A percentile compares a stretch with the other conserved stretches of the same genome.
Conservation (phyloP, 2,329 filamentous ascomycete species). For the Sclerotiophoma versabilis region DNA sequence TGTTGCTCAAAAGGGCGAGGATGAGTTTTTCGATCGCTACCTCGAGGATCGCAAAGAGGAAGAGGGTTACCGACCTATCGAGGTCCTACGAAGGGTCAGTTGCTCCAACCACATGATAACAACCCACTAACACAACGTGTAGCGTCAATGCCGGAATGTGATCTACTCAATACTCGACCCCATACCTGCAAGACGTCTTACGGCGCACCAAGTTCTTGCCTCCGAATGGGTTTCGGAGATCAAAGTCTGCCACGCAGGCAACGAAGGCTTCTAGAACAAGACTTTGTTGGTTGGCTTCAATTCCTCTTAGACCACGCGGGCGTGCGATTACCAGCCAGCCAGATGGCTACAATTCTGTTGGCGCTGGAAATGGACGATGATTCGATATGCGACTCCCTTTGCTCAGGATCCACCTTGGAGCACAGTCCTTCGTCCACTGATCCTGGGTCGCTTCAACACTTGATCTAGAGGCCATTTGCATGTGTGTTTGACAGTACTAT, state of each 20-base stretch:
- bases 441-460: slow-evolving; percentile 19
- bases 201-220: slow-evolving; percentile 93
- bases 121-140: slow-evolving; percentile 28
- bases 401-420: slow-evolving; percentile 17
- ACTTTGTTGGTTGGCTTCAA: slow-evolving; percentile 12
- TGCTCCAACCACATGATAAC: background rate
- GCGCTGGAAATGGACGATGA: slow-evolving; percentile 19
- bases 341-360: slow-evolving; percentile 2
- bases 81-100: slow-evolving; percentile 91
- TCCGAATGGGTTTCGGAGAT: slow-evolving; percentile 99
- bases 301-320: slow-evolving; percentile 26
- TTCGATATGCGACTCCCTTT: slow-evolving; percentile 14
- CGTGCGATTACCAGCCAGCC: slow-evolving; percentile 11
- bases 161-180: slow-evolving; percentile 99
- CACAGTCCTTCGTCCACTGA: slow-evolving; percentile 6
- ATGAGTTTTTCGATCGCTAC: slow-evolving; percentile 96
- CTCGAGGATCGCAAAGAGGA: slow-evolving; percentile 92
- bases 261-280: slow-evolving; percentile 79
- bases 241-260: slow-evolving; percentile 93
- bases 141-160: slow-evolving; percentile 97
- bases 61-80: slow-evolving; percentile 94
- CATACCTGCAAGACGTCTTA: slow-evolving; percentile 89
- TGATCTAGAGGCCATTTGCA: slow-evolving; percentile 32
- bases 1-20: slow-evolving; percentile 94
- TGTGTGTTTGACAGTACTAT: slow-evolving; percentile 27